phyloP scores from a whole-genome alignment of 768 basidiomycete species.

The Serendipita indica region DNA sequence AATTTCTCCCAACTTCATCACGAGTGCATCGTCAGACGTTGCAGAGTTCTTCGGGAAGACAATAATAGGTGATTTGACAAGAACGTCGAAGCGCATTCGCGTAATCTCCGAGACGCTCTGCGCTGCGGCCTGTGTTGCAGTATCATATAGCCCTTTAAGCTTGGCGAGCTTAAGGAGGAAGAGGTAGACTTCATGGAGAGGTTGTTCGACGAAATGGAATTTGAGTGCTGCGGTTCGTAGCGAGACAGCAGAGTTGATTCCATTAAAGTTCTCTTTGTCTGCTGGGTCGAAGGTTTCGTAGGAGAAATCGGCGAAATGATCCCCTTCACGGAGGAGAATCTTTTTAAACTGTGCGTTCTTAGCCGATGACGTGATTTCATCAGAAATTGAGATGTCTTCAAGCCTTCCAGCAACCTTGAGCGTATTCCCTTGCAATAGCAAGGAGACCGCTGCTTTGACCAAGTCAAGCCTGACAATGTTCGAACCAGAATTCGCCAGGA shows the following conservation, averaged over 20 bases:
- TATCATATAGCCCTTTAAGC: slow-evolving; percentile 88
- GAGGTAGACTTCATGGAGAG: slow-evolving; percentile 74
- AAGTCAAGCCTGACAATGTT: slow-evolving; percentile 75
- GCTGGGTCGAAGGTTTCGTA: slow-evolving; percentile 82
- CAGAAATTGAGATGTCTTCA: slow-evolving; percentile 68
- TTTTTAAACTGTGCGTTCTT: slow-evolving; percentile 63
- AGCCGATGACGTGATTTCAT: slow-evolving; percentile 21
- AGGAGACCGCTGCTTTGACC: slow-evolving; percentile 75
- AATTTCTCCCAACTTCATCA: slow-evolving; percentile 80
- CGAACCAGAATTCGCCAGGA: slow-evolving; percentile 54
- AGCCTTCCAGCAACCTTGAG: slow-evolving; percentile 68
- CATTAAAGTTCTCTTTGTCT: slow-evolving; percentile 48
- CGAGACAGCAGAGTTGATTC: slow-evolving; percentile 68
- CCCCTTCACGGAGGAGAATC: slow-evolving; percentile 83
- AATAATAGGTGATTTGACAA: slow-evolving; percentile 82
- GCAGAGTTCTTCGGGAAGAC: slow-evolving; percentile 63
- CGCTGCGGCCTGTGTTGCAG: slow-evolving; percentile 83
- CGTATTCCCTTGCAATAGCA: slow-evolving; percentile 55
- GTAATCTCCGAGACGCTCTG: slow-evolving; percentile 81
- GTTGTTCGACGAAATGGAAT: slow-evolving; percentile 74
- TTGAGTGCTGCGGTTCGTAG: slow-evolving; percentile 82
- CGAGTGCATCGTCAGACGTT: slow-evolving; percentile 48
- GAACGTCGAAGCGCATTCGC: slow-evolving; percentile 82
- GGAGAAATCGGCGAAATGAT: slow-evolving; percentile 83
- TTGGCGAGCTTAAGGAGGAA: slow-evolving; percentile 76